A percentile compares a stretch with the other conserved stretches of the same genome.
phyloP scores from a whole-genome alignment of 1,284 basidiomycete genomes.

The Ceratobasidium sp. region DNA sequence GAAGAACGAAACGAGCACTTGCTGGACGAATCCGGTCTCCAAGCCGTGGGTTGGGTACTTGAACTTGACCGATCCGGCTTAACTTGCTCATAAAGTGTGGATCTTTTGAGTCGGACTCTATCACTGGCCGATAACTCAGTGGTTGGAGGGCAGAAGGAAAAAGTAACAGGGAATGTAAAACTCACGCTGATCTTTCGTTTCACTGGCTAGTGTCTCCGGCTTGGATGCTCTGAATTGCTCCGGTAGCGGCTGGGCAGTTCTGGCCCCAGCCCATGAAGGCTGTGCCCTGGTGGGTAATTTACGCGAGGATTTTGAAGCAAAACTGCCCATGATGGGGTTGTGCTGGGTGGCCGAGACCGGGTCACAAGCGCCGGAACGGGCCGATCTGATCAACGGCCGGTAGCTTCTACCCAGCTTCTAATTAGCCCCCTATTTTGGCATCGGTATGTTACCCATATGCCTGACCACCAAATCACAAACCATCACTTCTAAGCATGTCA shows the following conservation, averaged over 20 bases:
- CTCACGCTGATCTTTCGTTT: slow-evolving; percentile 62
- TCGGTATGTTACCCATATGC: too few species aligned
- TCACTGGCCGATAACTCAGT: slow-evolving; percentile 59
- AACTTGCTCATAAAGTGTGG: slow-evolving; percentile 81
- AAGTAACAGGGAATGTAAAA: slow-evolving; percentile 52
- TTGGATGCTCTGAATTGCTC: slow-evolving; percentile 46
- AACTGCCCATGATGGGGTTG: slow-evolving; percentile 67
- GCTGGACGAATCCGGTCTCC: slow-evolving; percentile 65
- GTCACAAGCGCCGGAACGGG: background rate
- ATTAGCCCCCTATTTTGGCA: background rate
- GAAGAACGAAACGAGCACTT: slow-evolving; percentile 51
- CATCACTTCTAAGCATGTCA: too few species aligned
- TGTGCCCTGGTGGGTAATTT: slow-evolving; percentile 66
- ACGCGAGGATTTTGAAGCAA: slow-evolving; percentile 72
- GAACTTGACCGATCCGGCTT: slow-evolving; percentile 74
- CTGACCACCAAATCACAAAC: too few species aligned
- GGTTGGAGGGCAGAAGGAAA: background rate
- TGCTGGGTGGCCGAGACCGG: too few species aligned
- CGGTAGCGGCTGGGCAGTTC: slow-evolving; percentile 54
- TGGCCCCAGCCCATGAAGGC: slow-evolving; percentile 66
- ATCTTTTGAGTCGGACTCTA: slow-evolving; percentile 75
- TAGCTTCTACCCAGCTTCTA: slow-evolving; percentile 20
- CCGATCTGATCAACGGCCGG: slow-evolving; percentile 8
- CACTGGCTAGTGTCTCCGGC: slow-evolving; percentile 60
- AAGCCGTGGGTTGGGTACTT: slow-evolving; percentile 71